phyloP scores from a whole-genome alignment of 768 basidiomycete genomes.

The Tricholoma saponaceum region DNA sequence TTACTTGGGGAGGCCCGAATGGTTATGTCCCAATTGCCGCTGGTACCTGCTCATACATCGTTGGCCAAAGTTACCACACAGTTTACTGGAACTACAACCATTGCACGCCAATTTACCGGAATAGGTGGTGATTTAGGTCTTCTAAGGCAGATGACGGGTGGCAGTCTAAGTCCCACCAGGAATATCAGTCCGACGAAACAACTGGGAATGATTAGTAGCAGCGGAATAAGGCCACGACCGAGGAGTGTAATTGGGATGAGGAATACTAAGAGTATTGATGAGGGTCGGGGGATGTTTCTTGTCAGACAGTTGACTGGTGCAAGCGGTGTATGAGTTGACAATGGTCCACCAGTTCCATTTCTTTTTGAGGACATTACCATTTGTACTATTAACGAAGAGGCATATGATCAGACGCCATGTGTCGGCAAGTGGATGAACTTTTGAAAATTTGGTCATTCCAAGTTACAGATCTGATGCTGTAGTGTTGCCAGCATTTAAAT shows the following conservation, averaged over 20 bases:
- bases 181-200: conserved; percentile 79
- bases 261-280: conserved; percentile 56
- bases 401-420: too few relatives aligned
- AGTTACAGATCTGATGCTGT: too few relatives aligned
- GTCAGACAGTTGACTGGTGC: conserved; percentile 76
- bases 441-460: too few relatives aligned
- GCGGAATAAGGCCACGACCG: conserved; percentile 51
- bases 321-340: conserved; percentile 1
- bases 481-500: too few relatives aligned
- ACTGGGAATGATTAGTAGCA: conserved; percentile 38
- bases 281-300: conserved; percentile 71
- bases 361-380: background rate
- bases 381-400: too few relatives aligned
- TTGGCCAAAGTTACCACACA: conserved; percentile 46
- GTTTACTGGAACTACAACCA: conserved; percentile 64
- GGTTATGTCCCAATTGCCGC: conserved; percentile 42
- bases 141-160: conserved; percentile 61
- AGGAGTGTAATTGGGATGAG: conserved; percentile 77
- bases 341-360: background rate
- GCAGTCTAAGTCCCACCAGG: conserved; percentile 61
- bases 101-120: conserved; percentile 75
- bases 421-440: too few relatives aligned
- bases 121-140: conserved; percentile 38
- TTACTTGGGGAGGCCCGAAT: conserved; percentile 42
- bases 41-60: conserved; percentile 43